These are phyloP conservation scores for Gaillardinia entomophila DNA, from an alignment of 805 yeast species.

Conservation along the genomic window DNA sequence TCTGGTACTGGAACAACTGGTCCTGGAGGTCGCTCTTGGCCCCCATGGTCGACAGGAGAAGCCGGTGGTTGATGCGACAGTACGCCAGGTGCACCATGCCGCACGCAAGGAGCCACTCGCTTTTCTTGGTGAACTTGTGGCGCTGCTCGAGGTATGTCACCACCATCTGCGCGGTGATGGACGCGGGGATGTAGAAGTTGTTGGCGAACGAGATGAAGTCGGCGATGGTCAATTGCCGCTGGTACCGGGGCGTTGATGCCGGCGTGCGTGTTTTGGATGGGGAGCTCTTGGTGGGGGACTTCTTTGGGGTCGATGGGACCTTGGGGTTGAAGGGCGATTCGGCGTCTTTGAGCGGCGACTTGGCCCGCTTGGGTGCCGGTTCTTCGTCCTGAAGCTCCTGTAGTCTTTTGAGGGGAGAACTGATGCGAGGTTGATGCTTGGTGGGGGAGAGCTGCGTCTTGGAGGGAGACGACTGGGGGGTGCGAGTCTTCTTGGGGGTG, in stretches of 20 bases:
- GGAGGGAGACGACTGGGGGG: conserved; percentile 10
- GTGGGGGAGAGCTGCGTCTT: conserved; percentile 9
- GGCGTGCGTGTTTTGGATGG: conserved; percentile 2
- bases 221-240: conserved; percentile 23
- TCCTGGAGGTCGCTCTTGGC: conserved; percentile 42
- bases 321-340: conserved; percentile 24
- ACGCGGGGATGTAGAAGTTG: conserved; percentile 55
- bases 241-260: conserved; percentile 4
- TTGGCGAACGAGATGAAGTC: conserved; percentile 48
- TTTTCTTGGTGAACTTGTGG: conserved; percentile 45
- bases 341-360: conserved; percentile 11
- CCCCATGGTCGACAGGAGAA: conserved; percentile 43
- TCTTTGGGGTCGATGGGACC: conserved; percentile 1
- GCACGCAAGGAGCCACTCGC: conserved; percentile 66
- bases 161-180: conserved; percentile 44
- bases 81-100: conserved; percentile 61
- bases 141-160: conserved; percentile 46
- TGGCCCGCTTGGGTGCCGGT: conserved; percentile 1
- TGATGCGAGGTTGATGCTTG: conserved; percentile 21
- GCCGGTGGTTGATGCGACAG: conserved; percentile 44
- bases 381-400: conserved; percentile 18
- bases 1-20: conserved; percentile 46
- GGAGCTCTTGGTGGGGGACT: conserved; percentile 4
- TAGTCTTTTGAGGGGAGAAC: conserved; percentile 34
- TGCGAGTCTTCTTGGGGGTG: conserved; percentile 10